Percentiles rank a stretch among this genome's conserved stretches.
Conservation (phyloP, 768 basidiomycete genomes). For the Lentinula raphanica region DNA sequence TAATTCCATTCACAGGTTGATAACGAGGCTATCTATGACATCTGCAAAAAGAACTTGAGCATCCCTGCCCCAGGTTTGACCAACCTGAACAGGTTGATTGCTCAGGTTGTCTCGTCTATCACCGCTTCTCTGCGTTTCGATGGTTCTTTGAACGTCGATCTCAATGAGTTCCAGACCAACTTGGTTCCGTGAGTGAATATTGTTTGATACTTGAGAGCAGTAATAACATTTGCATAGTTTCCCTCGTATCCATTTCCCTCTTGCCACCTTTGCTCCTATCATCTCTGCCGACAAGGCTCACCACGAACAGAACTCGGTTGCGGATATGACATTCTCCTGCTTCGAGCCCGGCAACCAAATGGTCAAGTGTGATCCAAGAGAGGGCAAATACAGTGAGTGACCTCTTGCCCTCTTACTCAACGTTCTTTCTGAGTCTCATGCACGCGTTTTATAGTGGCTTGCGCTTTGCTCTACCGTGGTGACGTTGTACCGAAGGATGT, state of each 20-base stretch:
- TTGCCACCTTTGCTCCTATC: slow-evolving; percentile 93
- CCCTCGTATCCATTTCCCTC: slow-evolving; percentile 98
- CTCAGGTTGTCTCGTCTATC: slow-evolving; percentile 98
- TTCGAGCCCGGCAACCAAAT: slow-evolving; percentile 97
- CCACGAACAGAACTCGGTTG: slow-evolving; percentile 96
- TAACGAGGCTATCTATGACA: slow-evolving; percentile 99
- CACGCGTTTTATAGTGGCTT: slow-evolving; percentile 67
- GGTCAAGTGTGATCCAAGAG: slow-evolving; percentile 92
- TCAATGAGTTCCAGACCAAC: slow-evolving; percentile 99
- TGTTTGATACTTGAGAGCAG: background rate
- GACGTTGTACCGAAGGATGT: slow-evolving; percentile 97
- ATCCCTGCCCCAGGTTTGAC: slow-evolving; percentile 82
- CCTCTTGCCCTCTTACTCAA: background rate
- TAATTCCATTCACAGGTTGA: slow-evolving; percentile 58
- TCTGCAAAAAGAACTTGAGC: slow-evolving; percentile 93
- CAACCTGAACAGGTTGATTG: slow-evolving; percentile 95
- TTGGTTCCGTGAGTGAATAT: slow-evolving; percentile 76
- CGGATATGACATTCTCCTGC: slow-evolving; percentile 98
- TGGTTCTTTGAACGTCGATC: slow-evolving; percentile 93
- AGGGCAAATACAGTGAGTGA: slow-evolving; percentile 93
- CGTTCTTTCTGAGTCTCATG: too few relatives aligned
- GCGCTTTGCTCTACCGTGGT: slow-evolving; percentile 88
- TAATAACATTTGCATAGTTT: slow-evolving; percentile 46
- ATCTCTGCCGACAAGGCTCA: slow-evolving; percentile 90
- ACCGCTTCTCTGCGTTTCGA: slow-evolving; percentile 97